These are phyloP conservation scores for Borovskyia barvae DNA, from an alignment of 208 protist genomes.

Conservation along the genomic window DNA sequence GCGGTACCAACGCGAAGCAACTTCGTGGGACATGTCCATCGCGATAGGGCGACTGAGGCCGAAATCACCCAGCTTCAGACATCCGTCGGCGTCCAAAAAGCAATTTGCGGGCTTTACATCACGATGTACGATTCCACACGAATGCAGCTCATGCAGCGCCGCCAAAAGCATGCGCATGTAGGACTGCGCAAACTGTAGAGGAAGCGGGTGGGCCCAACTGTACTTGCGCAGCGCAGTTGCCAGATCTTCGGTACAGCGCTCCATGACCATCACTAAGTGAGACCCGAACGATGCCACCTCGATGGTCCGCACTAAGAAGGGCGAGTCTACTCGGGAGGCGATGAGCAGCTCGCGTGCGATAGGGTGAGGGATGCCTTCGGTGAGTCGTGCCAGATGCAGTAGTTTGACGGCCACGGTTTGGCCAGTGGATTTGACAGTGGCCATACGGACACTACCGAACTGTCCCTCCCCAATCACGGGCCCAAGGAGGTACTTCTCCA, in stretches of 20 bases:
- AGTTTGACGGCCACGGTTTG: slow-evolving; percentile 71
- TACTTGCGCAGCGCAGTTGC: slow-evolving; percentile 31
- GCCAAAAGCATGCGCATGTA: slow-evolving; percentile 68
- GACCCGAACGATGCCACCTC: slow-evolving; percentile 68
- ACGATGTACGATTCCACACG: slow-evolving; percentile 66
- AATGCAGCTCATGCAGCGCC: slow-evolving; percentile 65
- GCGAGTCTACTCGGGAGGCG: slow-evolving; percentile 39
- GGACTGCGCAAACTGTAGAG: slow-evolving; percentile 14
- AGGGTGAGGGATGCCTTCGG: slow-evolving; percentile 80
- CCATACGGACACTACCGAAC: slow-evolving; percentile 67
- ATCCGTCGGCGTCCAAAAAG: slow-evolving; percentile 48
- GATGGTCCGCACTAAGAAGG: slow-evolving; percentile 55
- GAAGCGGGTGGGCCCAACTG: slow-evolving; percentile 28
- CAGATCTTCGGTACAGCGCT: slow-evolving; percentile 68
- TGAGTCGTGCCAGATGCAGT: slow-evolving; percentile 40
- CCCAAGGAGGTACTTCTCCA: slow-evolving; percentile 67
- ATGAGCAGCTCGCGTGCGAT: slow-evolving; percentile 76
- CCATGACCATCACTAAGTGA: slow-evolving; percentile 75
- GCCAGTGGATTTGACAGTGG: slow-evolving; percentile 48
- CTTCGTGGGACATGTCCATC: slow-evolving; percentile 94
- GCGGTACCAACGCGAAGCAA: slow-evolving; percentile 98
- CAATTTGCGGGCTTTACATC: slow-evolving; percentile 91
- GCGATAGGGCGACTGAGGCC: slow-evolving; percentile 74
- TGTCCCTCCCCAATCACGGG: slow-evolving; percentile 72
- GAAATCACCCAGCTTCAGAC: slow-evolving; percentile 95